Evolutionary conservation across 2,329 filamentous ascomycete genomes (phyloP).

Genomic region (Sclerotinia borealis): DNA sequence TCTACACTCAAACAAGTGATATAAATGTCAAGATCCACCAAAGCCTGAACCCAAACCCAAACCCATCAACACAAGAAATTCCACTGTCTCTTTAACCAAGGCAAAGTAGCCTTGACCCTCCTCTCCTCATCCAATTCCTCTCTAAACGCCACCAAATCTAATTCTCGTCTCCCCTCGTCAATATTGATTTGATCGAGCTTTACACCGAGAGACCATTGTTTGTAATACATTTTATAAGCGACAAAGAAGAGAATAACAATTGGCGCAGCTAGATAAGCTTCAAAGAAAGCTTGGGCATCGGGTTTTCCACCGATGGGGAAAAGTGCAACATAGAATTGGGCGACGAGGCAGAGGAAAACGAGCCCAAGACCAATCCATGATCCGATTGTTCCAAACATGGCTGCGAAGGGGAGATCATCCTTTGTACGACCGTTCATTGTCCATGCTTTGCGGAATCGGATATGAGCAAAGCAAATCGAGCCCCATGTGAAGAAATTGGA

Average conservation of each 20-base stretch:
- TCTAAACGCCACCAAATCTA: constrained; percentile 29
- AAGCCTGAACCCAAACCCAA: not conserved
- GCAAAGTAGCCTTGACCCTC: constrained; percentile 26
- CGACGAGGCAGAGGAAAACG: constrained; percentile 62
- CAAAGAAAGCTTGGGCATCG: constrained; percentile 33
- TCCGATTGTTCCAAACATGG: constrained; percentile 53
- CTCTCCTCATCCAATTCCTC: constrained; percentile 30
- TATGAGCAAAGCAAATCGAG: constrained; percentile 58
- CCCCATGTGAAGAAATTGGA: constrained; percentile 73
- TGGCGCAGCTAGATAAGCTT: constrained; percentile 49
- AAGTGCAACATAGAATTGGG: constrained; percentile 40
- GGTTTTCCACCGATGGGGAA: constrained; percentile 45
- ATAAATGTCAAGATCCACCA: no score
- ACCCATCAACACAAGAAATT: constrained; percentile 19
- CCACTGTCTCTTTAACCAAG: constrained; percentile 28
- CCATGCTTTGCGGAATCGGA: constrained; percentile 60
- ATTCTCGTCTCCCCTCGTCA: constrained; percentile 30
- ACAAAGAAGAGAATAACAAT: constrained; percentile 55
- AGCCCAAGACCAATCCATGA: constrained; percentile 63
- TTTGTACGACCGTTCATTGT: constrained; percentile 48
- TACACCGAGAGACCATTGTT: constrained; percentile 27
- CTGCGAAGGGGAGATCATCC: constrained; percentile 43
- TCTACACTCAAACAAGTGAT: not conserved
- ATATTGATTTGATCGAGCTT: constrained; percentile 26
- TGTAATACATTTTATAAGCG: constrained; percentile 55